phyloP scores from a whole-genome alignment of 169 alveolate genomes.

The Cystoisospora suis region DNA sequence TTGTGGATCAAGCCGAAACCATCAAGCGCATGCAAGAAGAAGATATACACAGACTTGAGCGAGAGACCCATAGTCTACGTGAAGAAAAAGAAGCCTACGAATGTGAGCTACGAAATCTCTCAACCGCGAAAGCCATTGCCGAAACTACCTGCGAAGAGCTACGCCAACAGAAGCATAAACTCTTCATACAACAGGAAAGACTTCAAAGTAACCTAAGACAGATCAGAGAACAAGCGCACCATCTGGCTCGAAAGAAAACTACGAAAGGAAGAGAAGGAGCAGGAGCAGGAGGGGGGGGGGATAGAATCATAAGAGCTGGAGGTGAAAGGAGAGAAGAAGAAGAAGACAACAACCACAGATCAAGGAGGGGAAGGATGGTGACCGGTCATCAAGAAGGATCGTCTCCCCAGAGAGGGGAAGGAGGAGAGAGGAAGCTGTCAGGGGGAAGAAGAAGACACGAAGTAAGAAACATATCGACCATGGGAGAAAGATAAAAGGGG shows the following conservation, averaged over 20 bases:
- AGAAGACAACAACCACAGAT: not conserved
- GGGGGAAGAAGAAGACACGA: too few species aligned
- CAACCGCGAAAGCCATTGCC: constrained; percentile 6
- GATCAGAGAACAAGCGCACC: not conserved
- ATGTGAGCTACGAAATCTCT: not conserved
- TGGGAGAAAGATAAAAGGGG: too few species aligned
- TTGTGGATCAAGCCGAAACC: not conserved
- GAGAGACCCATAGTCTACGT: not conserved
- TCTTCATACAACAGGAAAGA: not conserved
- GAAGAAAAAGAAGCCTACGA: not conserved
- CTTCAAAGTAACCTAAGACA: not conserved
- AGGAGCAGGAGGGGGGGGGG: not conserved
- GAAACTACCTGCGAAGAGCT: not conserved
- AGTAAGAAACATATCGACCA: too few species aligned
- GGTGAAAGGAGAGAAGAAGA: not conserved
- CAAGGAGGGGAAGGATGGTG: not conserved
- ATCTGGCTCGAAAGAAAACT: not conserved
- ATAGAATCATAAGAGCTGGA: too few species aligned
- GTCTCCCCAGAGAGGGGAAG: not conserved
- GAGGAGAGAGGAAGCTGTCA: not conserved
- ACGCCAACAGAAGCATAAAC: not conserved
- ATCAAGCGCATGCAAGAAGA: constrained; percentile 14
- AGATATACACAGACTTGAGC: not conserved
- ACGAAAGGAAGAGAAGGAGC: not conserved
- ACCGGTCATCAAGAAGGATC: not conserved